These are phyloP conservation scores for Suillus tomentosus DNA, from an alignment of 768 basidiomycete genomes.

Conservation along the genomic window DNA sequence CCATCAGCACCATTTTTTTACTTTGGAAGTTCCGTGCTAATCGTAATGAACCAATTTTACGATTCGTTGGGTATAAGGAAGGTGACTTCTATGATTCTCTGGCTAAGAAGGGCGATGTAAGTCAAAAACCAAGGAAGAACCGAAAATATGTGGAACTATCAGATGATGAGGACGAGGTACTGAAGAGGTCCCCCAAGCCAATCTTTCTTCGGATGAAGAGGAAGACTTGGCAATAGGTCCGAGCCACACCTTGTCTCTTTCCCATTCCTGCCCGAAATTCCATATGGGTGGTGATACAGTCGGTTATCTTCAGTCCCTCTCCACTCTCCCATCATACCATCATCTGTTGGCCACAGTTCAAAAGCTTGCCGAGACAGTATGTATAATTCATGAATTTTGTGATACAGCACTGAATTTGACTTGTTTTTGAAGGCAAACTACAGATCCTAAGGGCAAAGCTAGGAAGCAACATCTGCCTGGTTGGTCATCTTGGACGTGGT, in stretches of 20 bases:
- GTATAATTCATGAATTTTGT: not conserved
- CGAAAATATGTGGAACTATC: not conserved
- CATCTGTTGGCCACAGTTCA: not conserved
- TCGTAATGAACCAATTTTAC: too few species aligned
- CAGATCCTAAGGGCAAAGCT: not conserved
- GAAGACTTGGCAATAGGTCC: not conserved
- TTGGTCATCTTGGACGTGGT: not conserved
- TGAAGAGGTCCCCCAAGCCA: not conserved
- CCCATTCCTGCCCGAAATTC: not conserved
- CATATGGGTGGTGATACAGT: not conserved
- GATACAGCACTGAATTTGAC: not conserved
- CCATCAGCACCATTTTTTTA: too few species aligned
- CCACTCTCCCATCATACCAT: not conserved
- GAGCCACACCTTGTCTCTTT: not conserved
- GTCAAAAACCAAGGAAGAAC: not conserved
- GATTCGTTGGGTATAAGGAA: too few species aligned
- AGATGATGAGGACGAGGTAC: not conserved
- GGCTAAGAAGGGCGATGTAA: not conserved
- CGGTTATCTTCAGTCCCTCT: not conserved
- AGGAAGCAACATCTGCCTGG: conserved; percentile 1
- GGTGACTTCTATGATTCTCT: too few species aligned
- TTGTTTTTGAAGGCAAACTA: not conserved
- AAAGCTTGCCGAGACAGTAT: not conserved
- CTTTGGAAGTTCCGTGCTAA: too few species aligned
- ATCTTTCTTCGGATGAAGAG: not conserved